Evolutionary conservation across 2,329 filamentous ascomycete species (phyloP).

Genomic region (Epichloe gansuensis): DNA sequence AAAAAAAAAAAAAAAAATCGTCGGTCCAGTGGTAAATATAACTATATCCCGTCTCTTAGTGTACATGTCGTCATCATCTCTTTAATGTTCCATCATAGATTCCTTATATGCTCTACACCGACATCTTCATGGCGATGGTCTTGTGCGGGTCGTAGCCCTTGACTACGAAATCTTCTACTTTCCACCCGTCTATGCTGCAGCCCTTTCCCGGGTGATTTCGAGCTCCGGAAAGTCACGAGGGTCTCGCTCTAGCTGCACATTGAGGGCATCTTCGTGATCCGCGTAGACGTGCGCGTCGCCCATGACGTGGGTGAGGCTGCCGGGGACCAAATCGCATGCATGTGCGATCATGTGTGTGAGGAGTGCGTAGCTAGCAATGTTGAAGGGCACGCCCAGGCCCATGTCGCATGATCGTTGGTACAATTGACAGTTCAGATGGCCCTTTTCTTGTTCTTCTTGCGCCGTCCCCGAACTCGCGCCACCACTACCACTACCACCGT

Average conservation of each 20-base stretch:
- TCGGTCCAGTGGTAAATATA: too few relatives aligned
- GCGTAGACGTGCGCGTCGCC: conserved; percentile 95
- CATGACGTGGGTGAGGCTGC: conserved; percentile 88
- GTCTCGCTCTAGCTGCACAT: conserved; percentile 66
- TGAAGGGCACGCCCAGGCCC: conserved; percentile 94
- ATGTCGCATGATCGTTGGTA: conserved; percentile 96
- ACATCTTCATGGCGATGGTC: conserved; percentile 97
- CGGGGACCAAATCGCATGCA: conserved; percentile 72
- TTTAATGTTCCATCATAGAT: background rate
- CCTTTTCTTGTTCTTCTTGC: conserved; percentile 30
- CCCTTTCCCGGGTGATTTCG: conserved; percentile 56
- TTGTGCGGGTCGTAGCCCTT: conserved; percentile 85
- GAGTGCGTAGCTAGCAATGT: conserved; percentile 89
- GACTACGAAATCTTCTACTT: conserved; percentile 74
- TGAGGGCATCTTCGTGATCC: conserved; percentile 82
- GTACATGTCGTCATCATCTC: background rate
- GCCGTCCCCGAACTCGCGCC: background rate
- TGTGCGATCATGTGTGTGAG: conserved; percentile 92
- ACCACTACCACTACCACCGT: background rate
- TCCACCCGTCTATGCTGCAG: conserved; percentile 82
- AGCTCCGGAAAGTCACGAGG: conserved; percentile 72
- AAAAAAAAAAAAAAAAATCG: too few relatives aligned
- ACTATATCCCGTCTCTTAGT: too few relatives aligned
- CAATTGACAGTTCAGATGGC: conserved; percentile 72
- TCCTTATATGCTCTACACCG: conserved; percentile 43